Conservation (phyloP, 75 land plant genomes). For the Picea sitchensis region DNA sequence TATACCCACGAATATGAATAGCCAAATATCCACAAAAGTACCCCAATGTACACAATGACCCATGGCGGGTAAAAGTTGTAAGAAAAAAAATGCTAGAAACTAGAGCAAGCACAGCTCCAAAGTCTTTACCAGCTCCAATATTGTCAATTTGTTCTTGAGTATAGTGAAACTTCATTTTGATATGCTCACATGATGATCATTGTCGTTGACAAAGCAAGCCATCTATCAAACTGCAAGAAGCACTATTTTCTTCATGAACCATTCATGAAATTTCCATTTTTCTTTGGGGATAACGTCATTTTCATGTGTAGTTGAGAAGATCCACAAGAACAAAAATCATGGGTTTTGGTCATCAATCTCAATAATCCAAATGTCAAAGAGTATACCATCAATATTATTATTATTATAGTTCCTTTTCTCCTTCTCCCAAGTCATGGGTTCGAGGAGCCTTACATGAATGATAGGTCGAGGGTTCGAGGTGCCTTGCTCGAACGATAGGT, state of each 20-base stretch:
- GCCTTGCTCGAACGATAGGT: too few species aligned
- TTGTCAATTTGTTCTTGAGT: conserved; percentile 38
- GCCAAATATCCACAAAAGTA: conserved; percentile 30
- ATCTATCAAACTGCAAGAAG: conserved; percentile 4
- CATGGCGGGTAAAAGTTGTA: conserved; percentile 43
- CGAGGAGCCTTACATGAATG: too few species aligned
- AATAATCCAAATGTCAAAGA: too few species aligned
- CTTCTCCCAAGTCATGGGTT: too few species aligned
- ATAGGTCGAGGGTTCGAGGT: too few species aligned
- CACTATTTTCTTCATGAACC: neutral
- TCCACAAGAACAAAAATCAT: neutral
- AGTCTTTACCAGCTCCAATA: conserved; percentile 52
- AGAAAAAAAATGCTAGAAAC: conserved; percentile 24
- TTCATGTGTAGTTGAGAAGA: neutral
- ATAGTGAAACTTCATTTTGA: conserved; percentile 32
- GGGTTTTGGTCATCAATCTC: too few species aligned
- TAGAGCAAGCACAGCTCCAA: conserved; percentile 37
- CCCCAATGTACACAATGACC: conserved; percentile 31
- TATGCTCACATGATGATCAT: conserved; percentile 23
- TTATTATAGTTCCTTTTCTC: too few species aligned
- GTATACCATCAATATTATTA: too few species aligned
- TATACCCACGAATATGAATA: too few species aligned
- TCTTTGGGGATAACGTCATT: neutral
- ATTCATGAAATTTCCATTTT: neutral
- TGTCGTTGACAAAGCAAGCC: conserved; percentile 11